Percentiles rank a stretch among this genome's conserved stretches.
phyloP scores from a whole-genome alignment of 202 grass and related monocot genomes.

The Bolboschoenoplectus hybrid region DNA sequence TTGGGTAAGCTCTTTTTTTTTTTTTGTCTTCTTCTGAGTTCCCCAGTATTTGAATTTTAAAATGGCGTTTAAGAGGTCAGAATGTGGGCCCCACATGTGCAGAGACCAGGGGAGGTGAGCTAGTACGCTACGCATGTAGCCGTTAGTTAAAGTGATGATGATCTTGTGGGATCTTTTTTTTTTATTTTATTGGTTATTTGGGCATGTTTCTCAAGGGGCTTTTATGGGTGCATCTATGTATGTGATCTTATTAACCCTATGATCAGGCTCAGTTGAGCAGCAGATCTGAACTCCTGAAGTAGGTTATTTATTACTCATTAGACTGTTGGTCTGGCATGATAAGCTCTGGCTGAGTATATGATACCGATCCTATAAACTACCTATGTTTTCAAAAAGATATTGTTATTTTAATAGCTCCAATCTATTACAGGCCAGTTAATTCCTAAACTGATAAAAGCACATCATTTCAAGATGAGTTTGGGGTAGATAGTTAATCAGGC shows the following conservation, averaged over 20 bases:
- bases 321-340: slow-evolving; percentile 10
- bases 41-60: slow-evolving; percentile 26
- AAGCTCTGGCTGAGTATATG: not conserved
- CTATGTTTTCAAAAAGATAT: not conserved
- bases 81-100: not conserved
- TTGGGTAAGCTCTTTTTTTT: no score
- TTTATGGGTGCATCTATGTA: not conserved
- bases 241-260: not conserved
- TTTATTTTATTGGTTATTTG: not conserved
- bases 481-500: not conserved
- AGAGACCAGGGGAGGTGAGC: not conserved
- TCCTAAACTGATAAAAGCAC: not conserved
- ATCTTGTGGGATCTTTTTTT: not conserved
- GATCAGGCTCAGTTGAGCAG: not conserved
- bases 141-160: slow-evolving; percentile 30
- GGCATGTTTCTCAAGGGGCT: slow-evolving; percentile 28
- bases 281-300: not conserved
- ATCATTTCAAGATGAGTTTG: not conserved
- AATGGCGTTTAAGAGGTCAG: slow-evolving; percentile 15
- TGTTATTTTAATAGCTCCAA: not conserved
- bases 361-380: not conserved
- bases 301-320: slow-evolving; percentile 7
- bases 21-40: slow-evolving; percentile 19
- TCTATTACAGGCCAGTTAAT: not conserved
- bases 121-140: slow-evolving; percentile 8